Conservation (phyloP, 345 rosid genomes). For the Salix suchowensis region DNA sequence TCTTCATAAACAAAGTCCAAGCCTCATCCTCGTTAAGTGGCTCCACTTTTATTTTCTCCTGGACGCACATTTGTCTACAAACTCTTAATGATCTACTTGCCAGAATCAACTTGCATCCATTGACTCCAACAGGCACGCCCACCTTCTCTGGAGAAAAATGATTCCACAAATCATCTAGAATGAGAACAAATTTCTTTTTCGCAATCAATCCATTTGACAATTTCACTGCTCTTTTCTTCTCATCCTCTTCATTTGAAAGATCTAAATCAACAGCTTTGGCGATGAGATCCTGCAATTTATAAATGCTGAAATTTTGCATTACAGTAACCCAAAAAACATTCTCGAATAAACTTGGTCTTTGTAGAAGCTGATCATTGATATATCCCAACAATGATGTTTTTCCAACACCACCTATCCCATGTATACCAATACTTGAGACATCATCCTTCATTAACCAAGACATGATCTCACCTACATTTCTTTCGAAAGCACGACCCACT, state of each 20-base stretch:
- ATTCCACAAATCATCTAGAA: conserved; percentile 16
- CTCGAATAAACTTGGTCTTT: not conserved
- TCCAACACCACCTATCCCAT: conserved; percentile 21
- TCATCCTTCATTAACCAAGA: conserved; percentile 6
- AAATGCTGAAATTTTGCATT: not conserved
- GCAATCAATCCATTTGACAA: not conserved
- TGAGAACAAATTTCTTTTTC: conserved; percentile 3
- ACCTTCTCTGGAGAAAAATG: not conserved
- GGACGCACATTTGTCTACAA: conserved; percentile 1
- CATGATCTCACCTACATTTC: not conserved
- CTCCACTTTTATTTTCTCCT: not conserved
- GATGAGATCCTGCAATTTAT: conserved; percentile 1
- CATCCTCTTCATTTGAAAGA: not conserved
- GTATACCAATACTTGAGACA: conserved; percentile 13
- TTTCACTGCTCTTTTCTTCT: not conserved
- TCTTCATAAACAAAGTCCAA: not conserved
- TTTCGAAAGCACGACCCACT: not conserved
- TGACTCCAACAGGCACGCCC: conserved; percentile 5
- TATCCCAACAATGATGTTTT: conserved; percentile 10
- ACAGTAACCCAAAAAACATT: conserved; percentile 10
- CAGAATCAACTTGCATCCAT: conserved; percentile 10
- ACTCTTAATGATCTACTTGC: conserved; percentile 11
- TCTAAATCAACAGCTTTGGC: not conserved
- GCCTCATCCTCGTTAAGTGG: conserved; percentile 9
- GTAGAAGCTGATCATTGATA: conserved; percentile 5